These are phyloP conservation scores for Citrus cavaleriei DNA, from an alignment of 345 rosid genomes.

Conservation along the genomic window DNA sequence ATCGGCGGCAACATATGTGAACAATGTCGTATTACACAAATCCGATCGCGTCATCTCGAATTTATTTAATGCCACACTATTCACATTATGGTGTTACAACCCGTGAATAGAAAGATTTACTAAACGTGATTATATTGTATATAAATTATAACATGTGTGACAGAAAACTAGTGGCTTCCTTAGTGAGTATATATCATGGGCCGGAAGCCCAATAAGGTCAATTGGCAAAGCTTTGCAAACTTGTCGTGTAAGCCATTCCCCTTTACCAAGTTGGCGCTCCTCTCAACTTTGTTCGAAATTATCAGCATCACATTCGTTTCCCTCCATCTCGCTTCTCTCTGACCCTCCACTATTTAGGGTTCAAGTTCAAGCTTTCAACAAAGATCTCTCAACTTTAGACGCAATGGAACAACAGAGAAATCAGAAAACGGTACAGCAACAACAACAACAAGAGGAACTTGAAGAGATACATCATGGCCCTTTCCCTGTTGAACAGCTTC, in stretches of 20 bases:
- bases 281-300: background rate
- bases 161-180: too few relatives aligned
- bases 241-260: background rate
- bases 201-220: background rate
- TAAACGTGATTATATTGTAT: too few relatives aligned
- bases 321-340: background rate
- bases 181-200: background rate
- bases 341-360: background rate
- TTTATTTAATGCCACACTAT: too few relatives aligned
- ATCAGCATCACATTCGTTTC: background rate
- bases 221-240: background rate
- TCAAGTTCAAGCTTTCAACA: background rate
- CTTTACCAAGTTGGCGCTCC: conserved; percentile 5
- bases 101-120: too few relatives aligned
- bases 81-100: too few relatives aligned
- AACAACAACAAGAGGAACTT: conserved; percentile 33
- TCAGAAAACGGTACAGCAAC: conserved; percentile 23
- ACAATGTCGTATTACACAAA: too few relatives aligned
- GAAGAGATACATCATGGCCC: conserved; percentile 57
- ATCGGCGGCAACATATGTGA: too few relatives aligned
- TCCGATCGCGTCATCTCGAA: too few relatives aligned
- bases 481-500: conserved; percentile 57
- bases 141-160: too few relatives aligned
- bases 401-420: conserved; percentile 44
- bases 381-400: background rate